Percentiles rank a stretch among this genome's conserved stretches.
Conservation (phyloP, 305 asterid genomes). For the Ajuga reptans region DNA sequence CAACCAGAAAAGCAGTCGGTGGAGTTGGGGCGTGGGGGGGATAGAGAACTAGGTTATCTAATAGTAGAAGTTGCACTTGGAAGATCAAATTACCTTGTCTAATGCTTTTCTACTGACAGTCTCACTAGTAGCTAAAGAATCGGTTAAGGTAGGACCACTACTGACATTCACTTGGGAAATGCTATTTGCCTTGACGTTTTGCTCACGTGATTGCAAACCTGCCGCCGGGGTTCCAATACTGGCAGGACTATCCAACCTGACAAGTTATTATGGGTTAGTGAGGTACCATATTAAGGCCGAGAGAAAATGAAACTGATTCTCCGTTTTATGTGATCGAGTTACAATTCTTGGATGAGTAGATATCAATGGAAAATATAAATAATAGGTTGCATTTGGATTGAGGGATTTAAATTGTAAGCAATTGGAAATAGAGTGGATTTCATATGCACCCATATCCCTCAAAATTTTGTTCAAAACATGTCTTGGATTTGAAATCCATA, state of each 20-base stretch:
- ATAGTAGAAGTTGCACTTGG: neutral
- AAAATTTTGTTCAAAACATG: too few relatives aligned
- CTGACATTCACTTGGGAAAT: conserved; percentile 32
- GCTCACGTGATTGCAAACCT: conserved; percentile 38
- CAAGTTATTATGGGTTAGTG: conserved; percentile 18
- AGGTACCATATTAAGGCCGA: neutral
- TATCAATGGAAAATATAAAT: neutral
- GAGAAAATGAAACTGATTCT: neutral
- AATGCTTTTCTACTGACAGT: conserved; percentile 83
- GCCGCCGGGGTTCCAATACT: conserved; percentile 32
- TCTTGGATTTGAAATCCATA: too few relatives aligned
- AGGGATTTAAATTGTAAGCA: too few relatives aligned
- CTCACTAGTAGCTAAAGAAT: conserved; percentile 48
- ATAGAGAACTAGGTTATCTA: neutral
- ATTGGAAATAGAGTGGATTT: too few relatives aligned
- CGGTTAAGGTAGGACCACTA: conserved; percentile 26
- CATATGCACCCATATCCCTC: too few relatives aligned
- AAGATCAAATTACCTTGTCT: conserved; percentile 61
- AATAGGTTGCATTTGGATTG: too few relatives aligned
- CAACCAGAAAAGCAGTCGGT: conserved; percentile 13
- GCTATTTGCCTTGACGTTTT: conserved; percentile 34
- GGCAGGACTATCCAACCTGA: conserved; percentile 39
- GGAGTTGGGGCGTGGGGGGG: neutral
- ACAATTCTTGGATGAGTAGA: neutral
- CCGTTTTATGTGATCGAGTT: neutral